A percentile compares a stretch with the other conserved stretches of the same genome.
These are phyloP conservation scores for Heliamphora ciliata DNA, from an alignment of 179 eudicot species.

Conservation along the genomic window DNA sequence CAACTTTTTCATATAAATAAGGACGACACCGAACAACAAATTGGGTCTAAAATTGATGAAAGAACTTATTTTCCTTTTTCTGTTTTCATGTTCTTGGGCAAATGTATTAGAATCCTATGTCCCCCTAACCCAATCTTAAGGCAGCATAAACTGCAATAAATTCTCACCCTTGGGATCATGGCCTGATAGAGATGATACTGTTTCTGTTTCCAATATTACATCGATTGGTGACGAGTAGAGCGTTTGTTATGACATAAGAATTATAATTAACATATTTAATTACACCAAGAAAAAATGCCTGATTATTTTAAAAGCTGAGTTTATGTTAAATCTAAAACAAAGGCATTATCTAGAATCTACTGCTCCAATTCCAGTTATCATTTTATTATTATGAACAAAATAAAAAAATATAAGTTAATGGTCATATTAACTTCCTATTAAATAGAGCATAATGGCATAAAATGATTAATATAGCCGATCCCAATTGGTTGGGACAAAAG, in stretches of 20 bases:
- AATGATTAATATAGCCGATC: too few relatives aligned
- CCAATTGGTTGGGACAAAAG: too few relatives aligned
- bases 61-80: not conserved
- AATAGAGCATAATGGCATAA: too few relatives aligned
- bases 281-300: not conserved
- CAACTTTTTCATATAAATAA: not conserved
- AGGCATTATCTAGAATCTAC: constrained; percentile 6
- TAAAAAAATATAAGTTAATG: not conserved
- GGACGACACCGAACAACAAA: not conserved
- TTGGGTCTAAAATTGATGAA: not conserved
- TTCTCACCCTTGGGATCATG: not conserved
- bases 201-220: not conserved
- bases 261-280: not conserved
- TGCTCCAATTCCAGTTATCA: not conserved
- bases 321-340: not conserved
- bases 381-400: not conserved
- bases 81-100: not conserved
- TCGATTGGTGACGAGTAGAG: too few relatives aligned
- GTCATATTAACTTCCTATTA: not conserved
- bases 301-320: not conserved
- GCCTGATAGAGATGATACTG: not conserved
- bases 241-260: not conserved
- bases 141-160: not conserved
- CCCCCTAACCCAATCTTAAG: not conserved
- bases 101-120: not conserved